These are phyloP conservation scores for Pseudonitzschia pungens DNA, from an alignment of 108 stramenopile genomes.

Conservation along the genomic window DNA sequence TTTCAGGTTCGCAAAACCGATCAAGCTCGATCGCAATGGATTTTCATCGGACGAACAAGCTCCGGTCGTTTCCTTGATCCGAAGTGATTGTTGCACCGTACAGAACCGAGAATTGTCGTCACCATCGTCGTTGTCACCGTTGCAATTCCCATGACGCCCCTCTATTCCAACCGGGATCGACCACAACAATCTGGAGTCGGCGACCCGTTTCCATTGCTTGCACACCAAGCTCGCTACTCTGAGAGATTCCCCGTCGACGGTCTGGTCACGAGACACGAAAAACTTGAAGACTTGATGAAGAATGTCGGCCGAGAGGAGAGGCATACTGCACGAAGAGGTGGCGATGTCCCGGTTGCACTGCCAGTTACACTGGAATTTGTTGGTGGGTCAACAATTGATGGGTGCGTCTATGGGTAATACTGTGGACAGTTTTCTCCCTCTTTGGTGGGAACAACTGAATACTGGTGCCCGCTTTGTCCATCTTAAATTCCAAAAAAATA, in stretches of 20 bases:
- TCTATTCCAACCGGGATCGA: neutral
- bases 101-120: neutral
- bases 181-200: constrained; percentile 30
- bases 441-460: too few relatives aligned
- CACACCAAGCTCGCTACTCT: constrained; percentile 21
- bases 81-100: constrained; percentile 4
- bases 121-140: neutral
- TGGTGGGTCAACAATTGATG: too few relatives aligned
- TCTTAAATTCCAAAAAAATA: too few relatives aligned
- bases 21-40: constrained; percentile 6
- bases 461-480: too few relatives aligned
- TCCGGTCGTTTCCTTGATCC: neutral
- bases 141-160: neutral
- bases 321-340: neutral
- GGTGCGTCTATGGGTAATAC: too few relatives aligned
- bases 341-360: neutral
- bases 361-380: too few relatives aligned
- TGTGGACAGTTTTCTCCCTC: too few relatives aligned
- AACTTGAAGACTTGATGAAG: constrained; percentile 29
- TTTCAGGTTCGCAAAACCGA: constrained; percentile 25
- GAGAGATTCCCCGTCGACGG: constrained; percentile 31
- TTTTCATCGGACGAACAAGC: neutral
- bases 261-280: constrained; percentile 25
- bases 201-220: constrained; percentile 28
- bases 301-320: constrained; percentile 24